Base-by-base conservation (phyloP, 805 yeast species). In the Zygosaccharomyces rouxii region DNA sequence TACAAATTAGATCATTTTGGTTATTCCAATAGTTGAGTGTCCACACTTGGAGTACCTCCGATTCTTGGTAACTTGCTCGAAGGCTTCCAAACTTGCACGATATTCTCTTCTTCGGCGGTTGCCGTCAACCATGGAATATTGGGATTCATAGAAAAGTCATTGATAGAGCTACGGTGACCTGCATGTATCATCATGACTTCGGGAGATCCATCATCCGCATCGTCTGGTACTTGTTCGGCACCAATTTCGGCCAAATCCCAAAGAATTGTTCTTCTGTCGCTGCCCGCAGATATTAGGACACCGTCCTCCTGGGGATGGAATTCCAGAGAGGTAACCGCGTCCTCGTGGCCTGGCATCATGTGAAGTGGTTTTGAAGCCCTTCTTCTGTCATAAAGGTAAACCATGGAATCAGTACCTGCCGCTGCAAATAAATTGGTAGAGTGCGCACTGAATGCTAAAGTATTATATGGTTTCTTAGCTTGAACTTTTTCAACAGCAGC, bases 131-230 rank as follows among this genome's bases (percentile, higher is more conserved):
- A 86, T n/a, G 86, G 86, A 49, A 81, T 74, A 35, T 63, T 61
- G 5, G 83, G 81, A 60, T 82, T 84, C 74, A 87, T 82, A 29
- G 81, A 76, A 55, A 86, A 72, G 63, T 86, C 95, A 38, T 83
- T 81, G 14, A 86, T 83, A 5, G 84, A 74, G 14, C 88, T 84
- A 16, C 89, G 83, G 62, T 89, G 96, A 18, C 96, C 96, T 33
- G 95, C 95, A 63, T 89, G 96, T 83, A 89, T 85, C 89, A 88
- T 85, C 57, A 88, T 72, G 30, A 89, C 68, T 64, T 89, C 97
- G 4, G 96, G 92, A 23, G 85, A 85, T 35, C 95, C 97, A 59
- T 89, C 97, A 55, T 86, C 95, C 26, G 89, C 86, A 62, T 89
- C 96, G 56, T 88, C 96, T 55, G 81, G 89, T 11, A 75, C 76